These are phyloP conservation scores for Rhizodiscina lignyota DNA, from an alignment of 495 filamentous ascomycete species.

Conservation along the genomic window DNA sequence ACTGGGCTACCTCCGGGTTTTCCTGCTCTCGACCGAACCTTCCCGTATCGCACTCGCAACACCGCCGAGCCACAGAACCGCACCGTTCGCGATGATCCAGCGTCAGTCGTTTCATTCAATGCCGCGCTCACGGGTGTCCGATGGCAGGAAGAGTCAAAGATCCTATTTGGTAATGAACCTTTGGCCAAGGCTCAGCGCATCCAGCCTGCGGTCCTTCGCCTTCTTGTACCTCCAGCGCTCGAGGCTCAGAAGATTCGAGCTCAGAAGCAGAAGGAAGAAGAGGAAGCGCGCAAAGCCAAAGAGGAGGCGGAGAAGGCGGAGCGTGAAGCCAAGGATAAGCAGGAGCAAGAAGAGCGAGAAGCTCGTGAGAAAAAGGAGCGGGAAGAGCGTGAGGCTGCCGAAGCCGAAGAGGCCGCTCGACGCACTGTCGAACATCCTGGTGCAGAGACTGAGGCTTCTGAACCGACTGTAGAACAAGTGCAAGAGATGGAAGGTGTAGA, in stretches of 20 bases:
- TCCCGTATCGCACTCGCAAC: too few species aligned
- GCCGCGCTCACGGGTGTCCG: constrained; percentile 49
- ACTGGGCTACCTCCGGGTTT: too few species aligned
- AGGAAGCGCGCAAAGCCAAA: constrained; percentile 17
- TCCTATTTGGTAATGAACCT: constrained; percentile 57
- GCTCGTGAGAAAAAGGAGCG: constrained; percentile 35
- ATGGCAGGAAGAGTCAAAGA: constrained; percentile 82
- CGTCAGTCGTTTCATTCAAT: too few species aligned
- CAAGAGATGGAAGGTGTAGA: constrained; percentile 85
- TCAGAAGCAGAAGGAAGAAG: constrained; percentile 13
- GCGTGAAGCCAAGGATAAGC: constrained; percentile 41
- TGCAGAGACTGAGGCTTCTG: constrained; percentile 17
- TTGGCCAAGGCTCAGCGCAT: constrained; percentile 58
- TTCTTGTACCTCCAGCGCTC: constrained; percentile 72
- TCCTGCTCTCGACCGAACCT: too few species aligned
- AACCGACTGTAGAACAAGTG: constrained; percentile 18
- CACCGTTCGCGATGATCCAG: too few species aligned
- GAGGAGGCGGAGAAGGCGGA: constrained; percentile 27
- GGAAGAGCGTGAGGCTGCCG: constrained; percentile 38
- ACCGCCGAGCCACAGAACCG: too few species aligned
- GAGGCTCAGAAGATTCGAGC: constrained; percentile 47
- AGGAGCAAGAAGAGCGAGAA: constrained; percentile 48
- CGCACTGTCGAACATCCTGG: constrained; percentile 35
- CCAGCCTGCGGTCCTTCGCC: constrained; percentile 50
- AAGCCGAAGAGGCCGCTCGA: constrained; percentile 3